Conservation (phyloP, 306 rosid species). For the Phaseolus lunatus region DNA sequence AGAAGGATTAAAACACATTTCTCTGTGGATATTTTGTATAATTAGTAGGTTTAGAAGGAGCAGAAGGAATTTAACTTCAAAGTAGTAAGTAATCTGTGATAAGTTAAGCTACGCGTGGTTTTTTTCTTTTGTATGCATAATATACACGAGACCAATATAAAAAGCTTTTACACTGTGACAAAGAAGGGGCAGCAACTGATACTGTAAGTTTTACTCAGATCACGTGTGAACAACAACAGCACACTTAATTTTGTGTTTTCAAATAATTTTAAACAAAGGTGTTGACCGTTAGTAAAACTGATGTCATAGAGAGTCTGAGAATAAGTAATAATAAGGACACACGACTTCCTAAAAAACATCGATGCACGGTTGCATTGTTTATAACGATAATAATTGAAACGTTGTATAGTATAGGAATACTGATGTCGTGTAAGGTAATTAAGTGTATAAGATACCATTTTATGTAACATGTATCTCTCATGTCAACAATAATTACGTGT, state of each 20-base stretch:
- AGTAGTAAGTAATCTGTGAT: neutral
- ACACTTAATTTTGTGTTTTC: neutral
- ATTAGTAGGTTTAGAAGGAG: neutral
- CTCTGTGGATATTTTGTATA: no score
- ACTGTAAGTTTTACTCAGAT: slow-evolving; percentile 3
- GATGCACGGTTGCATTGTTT: neutral
- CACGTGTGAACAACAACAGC: slow-evolving; percentile 42
- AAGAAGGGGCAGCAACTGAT: neutral
- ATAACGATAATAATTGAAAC: neutral
- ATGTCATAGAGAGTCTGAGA: neutral
- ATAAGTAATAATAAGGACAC: neutral
- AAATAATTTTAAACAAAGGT: neutral
- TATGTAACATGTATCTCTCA: neutral
- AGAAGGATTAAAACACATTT: no score
- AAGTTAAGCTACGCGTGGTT: slow-evolving; percentile 8
- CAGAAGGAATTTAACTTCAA: neutral
- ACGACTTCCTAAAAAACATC: neutral
- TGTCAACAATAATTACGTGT: neutral
- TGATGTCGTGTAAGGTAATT: neutral
- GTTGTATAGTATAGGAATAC: neutral
- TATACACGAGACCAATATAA: neutral
- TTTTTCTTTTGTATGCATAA: neutral
- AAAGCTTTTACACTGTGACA: neutral
- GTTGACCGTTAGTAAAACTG: neutral
- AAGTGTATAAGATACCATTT: neutral